Evolutionary conservation across 345 rosid genomes (phyloP), one percentile per base, ranked within the genome.

Genomic region (Cochlearia excelsa): DNA sequence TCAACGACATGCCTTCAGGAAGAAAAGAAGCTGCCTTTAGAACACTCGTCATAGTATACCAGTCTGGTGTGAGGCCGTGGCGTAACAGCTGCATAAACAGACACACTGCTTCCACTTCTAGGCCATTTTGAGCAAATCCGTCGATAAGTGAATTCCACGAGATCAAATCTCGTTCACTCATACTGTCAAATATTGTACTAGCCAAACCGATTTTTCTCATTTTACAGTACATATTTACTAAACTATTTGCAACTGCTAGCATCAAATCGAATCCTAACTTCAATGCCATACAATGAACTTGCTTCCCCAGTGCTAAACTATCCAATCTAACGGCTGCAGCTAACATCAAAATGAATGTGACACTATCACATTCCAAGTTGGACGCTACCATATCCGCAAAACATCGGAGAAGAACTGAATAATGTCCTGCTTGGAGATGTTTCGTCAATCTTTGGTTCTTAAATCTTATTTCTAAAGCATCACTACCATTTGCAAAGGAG

Each of bases 141-240:
- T 79, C 75, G 41, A 83, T 77, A 67, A 83, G 63, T 3, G 89
- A 83, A 61, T 81, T 83, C 86, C 89, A 83, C 26, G 89, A 75
- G 50, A 83, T 70, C 64, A 83, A 74, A 77, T 83, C 84, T 52
- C 74, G 23, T 49, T 79, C 81, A 40, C 66, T 59, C 89, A 81
- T 79, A 39, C 30, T 38, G 28, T 46, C 4, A 72, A 77, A 83
- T 30, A 77, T 72, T 62, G 55, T 61, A 42, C 52, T 52, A 40
- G 86, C 72, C 0, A 64, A 67, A 34, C 44, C 11, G 4, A 60
- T 7, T 6, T 34, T 69, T 42, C 80, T 80, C 68, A 76, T 54
- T 61, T 79, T 83, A 39, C 84, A 79, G 50, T 81, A 79, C 79
- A 79, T 71, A 49, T 77, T 81, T 54, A 81, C 67, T 42, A 81